A percentile compares a stretch with the other conserved stretches of the same genome.
Conservation (phyloP, 192 early-diverging fungal genomes). For the Entophlyctis luteolus region DNA sequence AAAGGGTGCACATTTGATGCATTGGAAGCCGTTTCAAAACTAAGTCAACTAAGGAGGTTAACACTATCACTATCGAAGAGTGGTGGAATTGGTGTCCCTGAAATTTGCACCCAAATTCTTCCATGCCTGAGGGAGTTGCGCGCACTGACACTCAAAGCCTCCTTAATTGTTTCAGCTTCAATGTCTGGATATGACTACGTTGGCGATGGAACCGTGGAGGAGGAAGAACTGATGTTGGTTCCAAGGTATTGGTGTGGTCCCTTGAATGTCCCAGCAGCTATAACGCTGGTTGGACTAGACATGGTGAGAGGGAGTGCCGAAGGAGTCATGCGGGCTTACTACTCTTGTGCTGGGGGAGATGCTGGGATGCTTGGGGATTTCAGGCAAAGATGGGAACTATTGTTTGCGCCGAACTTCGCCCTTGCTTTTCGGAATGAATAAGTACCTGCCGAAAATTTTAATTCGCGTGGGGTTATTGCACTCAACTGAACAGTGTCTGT, state of each 20-base stretch:
- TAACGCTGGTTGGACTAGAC: constrained; percentile 23
- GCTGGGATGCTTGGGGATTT: constrained; percentile 15
- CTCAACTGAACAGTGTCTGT: too few relatives aligned
- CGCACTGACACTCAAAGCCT: background rate
- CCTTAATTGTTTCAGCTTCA: too few relatives aligned
- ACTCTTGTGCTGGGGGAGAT: constrained; percentile 9
- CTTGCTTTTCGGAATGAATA: too few relatives aligned
- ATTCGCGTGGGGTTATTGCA: too few relatives aligned
- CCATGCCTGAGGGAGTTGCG: background rate
- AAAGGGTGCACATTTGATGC: background rate
- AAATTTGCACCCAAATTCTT: background rate
- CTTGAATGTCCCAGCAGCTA: background rate
- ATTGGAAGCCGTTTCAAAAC: background rate
- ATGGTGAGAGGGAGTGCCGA: constrained; percentile 21
- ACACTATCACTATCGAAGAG: background rate
- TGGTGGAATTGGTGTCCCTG: background rate
- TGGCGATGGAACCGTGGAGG: constrained; percentile 24
- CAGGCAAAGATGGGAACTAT: background rate
- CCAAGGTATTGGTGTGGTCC: background rate
- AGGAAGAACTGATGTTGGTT: constrained; percentile 19
- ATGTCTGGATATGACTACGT: constrained; percentile 1
- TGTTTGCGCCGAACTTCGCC: too few relatives aligned
- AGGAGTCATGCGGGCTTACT: constrained; percentile 17
- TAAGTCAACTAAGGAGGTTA: background rate
- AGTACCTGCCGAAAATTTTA: too few relatives aligned